phyloP scores from a whole-genome alignment of 805 yeast species.

The Myxozyma melibiosi region DNA sequence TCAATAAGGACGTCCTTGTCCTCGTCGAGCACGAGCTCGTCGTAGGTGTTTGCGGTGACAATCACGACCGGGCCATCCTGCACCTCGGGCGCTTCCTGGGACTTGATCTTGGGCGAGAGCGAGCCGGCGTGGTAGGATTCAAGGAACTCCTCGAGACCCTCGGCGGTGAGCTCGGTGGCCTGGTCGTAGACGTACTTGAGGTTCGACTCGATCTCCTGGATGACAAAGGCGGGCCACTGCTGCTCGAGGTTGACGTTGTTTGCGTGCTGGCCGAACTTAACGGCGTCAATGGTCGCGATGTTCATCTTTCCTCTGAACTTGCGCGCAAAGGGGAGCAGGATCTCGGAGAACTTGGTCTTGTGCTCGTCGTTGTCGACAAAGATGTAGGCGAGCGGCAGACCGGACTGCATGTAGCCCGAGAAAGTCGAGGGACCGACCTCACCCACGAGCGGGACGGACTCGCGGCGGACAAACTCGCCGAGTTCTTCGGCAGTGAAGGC shows the following conservation, averaged over 20 bases:
- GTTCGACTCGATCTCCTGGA: constrained; percentile 71
- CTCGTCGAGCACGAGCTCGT: constrained; percentile 61
- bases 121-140: constrained; percentile 64
- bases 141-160: constrained; percentile 63
- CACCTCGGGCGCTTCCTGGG: constrained; percentile 80
- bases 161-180: constrained; percentile 51
- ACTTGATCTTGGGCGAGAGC: constrained; percentile 72
- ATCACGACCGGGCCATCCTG: constrained; percentile 73
- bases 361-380: constrained; percentile 75
- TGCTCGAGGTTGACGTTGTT: constrained; percentile 79
- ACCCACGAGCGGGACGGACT: constrained; percentile 81
- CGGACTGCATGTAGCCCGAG: constrained; percentile 68
- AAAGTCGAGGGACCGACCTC: constrained; percentile 83
- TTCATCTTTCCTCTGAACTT: constrained; percentile 75
- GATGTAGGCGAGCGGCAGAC: constrained; percentile 82
- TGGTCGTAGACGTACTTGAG: constrained; percentile 80
- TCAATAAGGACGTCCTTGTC: constrained; percentile 76
- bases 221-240: constrained; percentile 85
- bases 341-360: constrained; percentile 56
- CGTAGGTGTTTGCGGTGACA: constrained; percentile 83
- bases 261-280: constrained; percentile 81
- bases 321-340: constrained; percentile 67
- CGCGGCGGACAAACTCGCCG: constrained; percentile 55
- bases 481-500: constrained; percentile 45
- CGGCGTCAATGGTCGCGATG: constrained; percentile 87